Evolutionary conservation across 2,329 filamentous ascomycete species (phyloP), one percentile per base, ranked within the genome.

Genomic region (Xylaria sp.): DNA sequence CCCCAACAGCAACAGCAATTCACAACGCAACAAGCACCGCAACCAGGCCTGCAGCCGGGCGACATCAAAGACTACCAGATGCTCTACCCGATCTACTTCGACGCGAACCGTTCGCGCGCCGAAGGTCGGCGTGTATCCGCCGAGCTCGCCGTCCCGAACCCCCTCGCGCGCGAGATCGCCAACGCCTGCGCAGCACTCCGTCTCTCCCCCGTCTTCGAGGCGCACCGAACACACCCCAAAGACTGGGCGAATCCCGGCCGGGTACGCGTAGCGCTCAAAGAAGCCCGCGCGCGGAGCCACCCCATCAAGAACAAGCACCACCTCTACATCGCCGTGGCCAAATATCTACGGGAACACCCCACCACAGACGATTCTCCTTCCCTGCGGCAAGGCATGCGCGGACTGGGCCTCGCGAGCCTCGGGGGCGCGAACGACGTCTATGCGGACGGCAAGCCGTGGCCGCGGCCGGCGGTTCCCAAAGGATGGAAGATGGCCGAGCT

Each of bases 181-280:
- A 91, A 93, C 78, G 95, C 94, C n/a, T 92, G 92, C 80, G 89
- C 90, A 50, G 82, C 85, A 54, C 86, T 97, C 68, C 88, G 90
- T 34, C 83, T 93, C 42, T 86, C 88, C 69, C 90, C 91, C 51
- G 89, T 96, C 7, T 92, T 98, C 79, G 96, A 99, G 82, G 93
- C 94, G 0, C 92, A 92, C 78, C 97, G 97, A 84, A 87, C 90
- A 69, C 96, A 99, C 81, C 96, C 96, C 6, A 95, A 96, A 82
- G 96, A 99, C 84, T 99, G 96, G 96, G 91, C 92, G 65, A 99
- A 99, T 83, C 96, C 96, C 12, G 96, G 96, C 3, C 87, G 96
- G 67, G 93, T 98, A 71, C 90, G 93, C 74, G 89, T 98, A 58
- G 83, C 90, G 76, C 83, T 98, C n/a, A 91, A 89, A 79, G 82